phyloP scores from a whole-genome alignment of 2,329 filamentous ascomycete genomes.

The Hypoxylon sp. region DNA sequence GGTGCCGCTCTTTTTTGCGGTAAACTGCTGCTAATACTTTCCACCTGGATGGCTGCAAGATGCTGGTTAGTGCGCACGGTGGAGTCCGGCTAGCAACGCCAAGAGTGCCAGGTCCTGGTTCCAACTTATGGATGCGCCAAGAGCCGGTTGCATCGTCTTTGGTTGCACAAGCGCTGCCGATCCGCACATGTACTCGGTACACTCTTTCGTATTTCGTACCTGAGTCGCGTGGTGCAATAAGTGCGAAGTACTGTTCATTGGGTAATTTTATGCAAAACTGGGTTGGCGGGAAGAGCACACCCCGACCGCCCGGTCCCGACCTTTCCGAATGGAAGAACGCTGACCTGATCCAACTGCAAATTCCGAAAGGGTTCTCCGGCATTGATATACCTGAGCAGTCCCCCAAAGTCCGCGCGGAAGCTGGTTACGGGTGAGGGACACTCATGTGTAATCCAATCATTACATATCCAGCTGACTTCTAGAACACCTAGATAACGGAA shows the following conservation, averaged over 20 bases:
- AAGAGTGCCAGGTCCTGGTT: conserved; percentile 17
- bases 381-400: conserved; percentile 9
- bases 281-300: conserved; percentile 15
- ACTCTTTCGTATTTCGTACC: conserved; percentile 20
- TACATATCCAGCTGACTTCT: neutral
- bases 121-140: conserved; percentile 27
- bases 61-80: conserved; percentile 4
- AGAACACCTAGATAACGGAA: neutral
- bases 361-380: conserved; percentile 26
- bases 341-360: conserved; percentile 9
- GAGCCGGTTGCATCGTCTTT: conserved; percentile 30
- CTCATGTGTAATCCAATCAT: neutral
- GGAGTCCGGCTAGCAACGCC: conserved; percentile 9
- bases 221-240: conserved; percentile 5
- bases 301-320: conserved; percentile 25
- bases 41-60: too few species aligned
- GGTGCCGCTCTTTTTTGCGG: neutral
- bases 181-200: conserved; percentile 18
- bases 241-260: neutral
- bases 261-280: conserved; percentile 12
- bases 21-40: neutral
- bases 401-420: conserved; percentile 7
- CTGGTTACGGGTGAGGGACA: neutral
- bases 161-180: conserved; percentile 29
- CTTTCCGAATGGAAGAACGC: conserved; percentile 22